Base-by-base conservation (phyloP, 352 stramenopile species). In the Saprolegnia parasitica region DNA sequence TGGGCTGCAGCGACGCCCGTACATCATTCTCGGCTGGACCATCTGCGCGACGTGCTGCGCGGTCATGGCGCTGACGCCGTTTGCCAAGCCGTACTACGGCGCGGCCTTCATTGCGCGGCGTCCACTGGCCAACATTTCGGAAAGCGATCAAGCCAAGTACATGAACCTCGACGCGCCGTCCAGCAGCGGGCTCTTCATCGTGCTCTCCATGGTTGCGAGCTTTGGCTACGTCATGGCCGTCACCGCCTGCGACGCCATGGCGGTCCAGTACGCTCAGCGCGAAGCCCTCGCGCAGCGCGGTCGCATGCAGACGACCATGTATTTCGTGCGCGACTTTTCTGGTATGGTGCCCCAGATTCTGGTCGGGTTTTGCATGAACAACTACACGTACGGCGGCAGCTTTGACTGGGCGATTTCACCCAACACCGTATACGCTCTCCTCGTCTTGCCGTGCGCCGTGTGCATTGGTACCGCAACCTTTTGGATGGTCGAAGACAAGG, bases 201-300 rank as follows among this genome's bases (percentile, higher is more conserved):
- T 89, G 45, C 79, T 78, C 16, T 89, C 88, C 79, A 91, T 88
- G 81, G 71, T 89, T 35, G 76, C 79, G 20, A 71, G 81, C 0
- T 84, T 89, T 56, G 81, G 83, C 18, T 91, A 84, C 70, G 65
- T 91, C 11, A 57, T 89, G 45, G 71, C 77, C 5, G 80, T 89
- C 37, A 80, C 88, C 5, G 73, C 81, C 4, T 74, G 78, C 5
- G 83, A 91, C 37, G 80, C 81, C 46, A 55, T 64, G 47, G 46
- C 40, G 8, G 63, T 70, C 9, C 21, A 47, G 29, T 64, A 64
- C 47, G 63, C 63, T 5, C 58, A 65, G 35, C 52, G 52, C 35
- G 52, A 60, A 24, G 11, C 79, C 0, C 55, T 76, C 0, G 73
- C 74, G 15, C 78, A 72, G 11, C 74, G 83, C n/a, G 81, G 81